Evolutionary conservation across 2,329 filamentous ascomycete genomes (phyloP), one percentile per base, ranked within the genome.

Genomic region (Ampelomyces quisqualis): DNA sequence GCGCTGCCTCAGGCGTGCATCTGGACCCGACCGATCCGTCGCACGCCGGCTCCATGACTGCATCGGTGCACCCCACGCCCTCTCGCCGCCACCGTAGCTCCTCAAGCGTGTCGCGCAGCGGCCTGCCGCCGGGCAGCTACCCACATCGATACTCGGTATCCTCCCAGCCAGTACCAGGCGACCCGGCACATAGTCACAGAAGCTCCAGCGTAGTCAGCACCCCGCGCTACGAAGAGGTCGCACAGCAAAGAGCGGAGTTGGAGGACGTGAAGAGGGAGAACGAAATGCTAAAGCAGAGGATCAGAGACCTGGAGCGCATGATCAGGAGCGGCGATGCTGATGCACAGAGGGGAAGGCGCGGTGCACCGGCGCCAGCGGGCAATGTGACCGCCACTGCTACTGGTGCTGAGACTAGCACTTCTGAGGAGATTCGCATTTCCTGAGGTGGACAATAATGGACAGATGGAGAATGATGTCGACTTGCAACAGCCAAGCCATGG

Each of bases 51-150:
- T 52, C 70, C 39, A 60, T 76, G 38, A 68, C 70, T 15, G 73
- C 73, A 26, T 66, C 77, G 6, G 71, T 70, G 23, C 75, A 79
- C 41, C 76, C 79, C 10, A 78, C 74, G 15, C 71, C 74, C 46
- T 78, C 69, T 43, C 78, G 70, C 35, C 74, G 79, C 37, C 77
- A 82, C 58, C 75, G 78, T 34, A 80, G 77, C 14, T 78, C 74
- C 7, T 78, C 75, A 5, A 79, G 73, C 45, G 69, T 80, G 10
- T 78, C 76, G 20, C 59, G 64, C 17, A 58, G 45, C 20, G 52
- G 49, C 9, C 47, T 64, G 30, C 62, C 62, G 13, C 45, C 44
- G 15, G 45, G 40, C 8, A 39, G 31, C 13, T 55, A 61, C 28
- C 55, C 57, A 7, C 62, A 62, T 28, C 53, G 65, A 3, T 64